phyloP scores from a whole-genome alignment of 495 filamentous ascomycete genomes.

The Thozetella sp. region DNA sequence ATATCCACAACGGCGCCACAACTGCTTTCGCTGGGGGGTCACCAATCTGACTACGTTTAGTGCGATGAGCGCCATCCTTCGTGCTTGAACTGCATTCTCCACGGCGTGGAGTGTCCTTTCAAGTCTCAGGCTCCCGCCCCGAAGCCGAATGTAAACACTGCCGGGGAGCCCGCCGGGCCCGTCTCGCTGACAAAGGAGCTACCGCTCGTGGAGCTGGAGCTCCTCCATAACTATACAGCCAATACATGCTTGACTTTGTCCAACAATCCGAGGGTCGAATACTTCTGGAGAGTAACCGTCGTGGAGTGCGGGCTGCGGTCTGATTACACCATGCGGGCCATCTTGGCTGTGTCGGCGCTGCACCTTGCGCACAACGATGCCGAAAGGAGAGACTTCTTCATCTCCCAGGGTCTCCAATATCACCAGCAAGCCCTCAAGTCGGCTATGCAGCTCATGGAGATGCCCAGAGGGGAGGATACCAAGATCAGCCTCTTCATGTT shows the following conservation, averaged over 20 bases:
- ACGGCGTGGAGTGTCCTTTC: conserved; percentile 40
- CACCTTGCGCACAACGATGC: conserved; percentile 50
- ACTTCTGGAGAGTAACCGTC: conserved; percentile 35
- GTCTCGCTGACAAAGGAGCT: conserved; percentile 12
- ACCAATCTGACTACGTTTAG: conserved; percentile 12
- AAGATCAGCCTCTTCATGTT: conserved; percentile 30
- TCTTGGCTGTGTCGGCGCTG: conserved; percentile 54
- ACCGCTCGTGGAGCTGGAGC: conserved; percentile 37
- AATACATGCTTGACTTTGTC: conserved; percentile 36
- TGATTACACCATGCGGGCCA: conserved; percentile 56
- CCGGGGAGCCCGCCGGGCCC: not conserved
- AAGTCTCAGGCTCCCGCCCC: not conserved
- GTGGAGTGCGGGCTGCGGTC: conserved; percentile 43
- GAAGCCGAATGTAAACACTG: not conserved
- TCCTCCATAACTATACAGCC: conserved; percentile 43
- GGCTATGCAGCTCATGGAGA: conserved; percentile 23
- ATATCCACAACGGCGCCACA: not conserved
- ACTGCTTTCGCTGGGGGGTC: not conserved
- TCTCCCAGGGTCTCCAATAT: conserved; percentile 50
- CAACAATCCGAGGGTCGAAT: conserved; percentile 26
- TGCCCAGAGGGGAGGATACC: conserved; percentile 8
- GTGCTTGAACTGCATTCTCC: conserved; percentile 42
- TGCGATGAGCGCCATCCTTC: conserved; percentile 44
- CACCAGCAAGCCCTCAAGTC: conserved; percentile 41
- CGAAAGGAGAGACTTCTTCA: conserved; percentile 41